Evolutionary conservation across 345 rosid species (phyloP).

Genomic region (Mangifera indica): DNA sequence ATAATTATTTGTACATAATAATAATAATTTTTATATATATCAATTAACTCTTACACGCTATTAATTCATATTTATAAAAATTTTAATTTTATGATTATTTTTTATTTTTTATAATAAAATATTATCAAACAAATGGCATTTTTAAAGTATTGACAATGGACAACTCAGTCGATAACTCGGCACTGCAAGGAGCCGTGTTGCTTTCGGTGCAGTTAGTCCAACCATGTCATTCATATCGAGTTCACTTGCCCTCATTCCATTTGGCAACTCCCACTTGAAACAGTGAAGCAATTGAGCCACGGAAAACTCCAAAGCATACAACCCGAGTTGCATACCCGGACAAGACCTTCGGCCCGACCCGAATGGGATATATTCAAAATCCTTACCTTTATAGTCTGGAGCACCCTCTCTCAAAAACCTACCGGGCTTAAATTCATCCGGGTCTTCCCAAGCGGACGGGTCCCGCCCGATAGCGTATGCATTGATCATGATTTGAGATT

Average conservation of each 20-base stretch:
- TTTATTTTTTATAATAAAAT: too few species aligned
- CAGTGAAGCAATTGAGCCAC: slow-evolving; percentile 70
- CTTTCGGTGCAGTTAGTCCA: slow-evolving; percentile 81
- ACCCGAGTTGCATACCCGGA: slow-evolving; percentile 80
- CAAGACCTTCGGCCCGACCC: slow-evolving; percentile 86
- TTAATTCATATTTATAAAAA: too few species aligned
- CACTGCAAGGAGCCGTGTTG: slow-evolving; percentile 54
- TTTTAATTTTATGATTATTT: too few species aligned
- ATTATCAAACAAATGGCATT: too few species aligned
- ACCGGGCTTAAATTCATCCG: slow-evolving; percentile 50
- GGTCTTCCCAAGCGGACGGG: slow-evolving; percentile 54
- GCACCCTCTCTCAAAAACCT: slow-evolving; percentile 49
- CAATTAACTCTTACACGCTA: too few species aligned
- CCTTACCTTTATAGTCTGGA: slow-evolving; percentile 56
- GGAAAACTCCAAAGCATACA: slow-evolving; percentile 60
- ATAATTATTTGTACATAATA: too few species aligned
- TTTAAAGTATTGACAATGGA: slow-evolving; percentile 11
- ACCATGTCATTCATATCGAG: slow-evolving; percentile 64
- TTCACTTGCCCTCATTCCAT: slow-evolving; percentile 56
- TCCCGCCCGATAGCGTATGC: slow-evolving; percentile 65
- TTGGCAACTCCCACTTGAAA: slow-evolving; percentile 67
- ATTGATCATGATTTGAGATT: slow-evolving; percentile 63
- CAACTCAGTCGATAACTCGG: slow-evolving; percentile 51
- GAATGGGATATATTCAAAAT: slow-evolving; percentile 68
- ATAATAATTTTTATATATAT: too few species aligned